These are phyloP conservation scores for Chrysanthemum makinoi DNA, from an alignment of 129 eudicot genomes.

Conservation along the genomic window DNA sequence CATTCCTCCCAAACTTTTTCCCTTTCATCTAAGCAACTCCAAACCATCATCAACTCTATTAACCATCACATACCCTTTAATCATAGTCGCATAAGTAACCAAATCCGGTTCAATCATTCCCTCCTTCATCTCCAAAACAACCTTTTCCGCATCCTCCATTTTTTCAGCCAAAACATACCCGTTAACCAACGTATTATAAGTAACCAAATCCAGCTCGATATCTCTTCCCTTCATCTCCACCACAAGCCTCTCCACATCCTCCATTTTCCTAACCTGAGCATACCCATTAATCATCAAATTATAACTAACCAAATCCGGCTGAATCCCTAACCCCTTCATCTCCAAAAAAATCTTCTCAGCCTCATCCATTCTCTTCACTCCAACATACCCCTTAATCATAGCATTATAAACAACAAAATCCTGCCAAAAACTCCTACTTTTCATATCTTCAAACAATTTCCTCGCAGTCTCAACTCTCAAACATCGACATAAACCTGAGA, in stretches of 20 bases:
- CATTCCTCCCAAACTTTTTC: constrained; percentile 40
- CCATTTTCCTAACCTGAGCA: constrained; percentile 44
- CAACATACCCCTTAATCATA: constrained; percentile 59
- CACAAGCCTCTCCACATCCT: constrained; percentile 46
- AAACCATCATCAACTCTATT: constrained; percentile 22
- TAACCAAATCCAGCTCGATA: constrained; percentile 13
- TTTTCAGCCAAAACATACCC: constrained; percentile 20
- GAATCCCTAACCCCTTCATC: constrained; percentile 63
- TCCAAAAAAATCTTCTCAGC: constrained; percentile 68
- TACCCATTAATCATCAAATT: constrained; percentile 76
- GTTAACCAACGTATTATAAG: constrained; percentile 30
- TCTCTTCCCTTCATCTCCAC: constrained; percentile 26
- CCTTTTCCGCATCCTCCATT: constrained; percentile 25
- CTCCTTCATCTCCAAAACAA: constrained; percentile 28
- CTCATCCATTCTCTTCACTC: constrained; percentile 64
- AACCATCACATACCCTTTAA: constrained; percentile 31
- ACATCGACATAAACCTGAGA: constrained; percentile 75
- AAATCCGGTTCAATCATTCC: constrained; percentile 28
- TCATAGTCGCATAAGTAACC: constrained; percentile 26
- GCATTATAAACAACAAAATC: constrained; percentile 61
- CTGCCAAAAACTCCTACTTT: constrained; percentile 42
- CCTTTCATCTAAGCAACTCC: constrained; percentile 55
- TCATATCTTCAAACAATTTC: constrained; percentile 71
- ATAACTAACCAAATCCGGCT: constrained; percentile 67
- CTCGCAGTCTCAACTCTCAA: constrained; percentile 49